phyloP scores from a whole-genome alignment of 2,329 filamentous ascomycete genomes.

The Sporothrix euskadiensis region DNA sequence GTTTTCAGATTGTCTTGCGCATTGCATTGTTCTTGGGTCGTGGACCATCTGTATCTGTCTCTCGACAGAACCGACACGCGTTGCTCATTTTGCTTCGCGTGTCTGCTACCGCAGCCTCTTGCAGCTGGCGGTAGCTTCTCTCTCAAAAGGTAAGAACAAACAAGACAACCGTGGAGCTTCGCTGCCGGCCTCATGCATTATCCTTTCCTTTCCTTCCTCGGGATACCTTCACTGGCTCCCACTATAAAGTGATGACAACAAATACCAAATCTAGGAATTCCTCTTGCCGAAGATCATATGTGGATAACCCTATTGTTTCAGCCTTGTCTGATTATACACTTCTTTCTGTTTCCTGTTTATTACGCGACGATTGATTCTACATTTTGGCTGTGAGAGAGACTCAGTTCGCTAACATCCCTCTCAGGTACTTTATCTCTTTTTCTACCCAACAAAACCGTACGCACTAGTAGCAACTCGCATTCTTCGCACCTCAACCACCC shows the following conservation, averaged over 20 bases:
- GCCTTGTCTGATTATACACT: conserved; percentile 62
- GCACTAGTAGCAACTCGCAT: conserved; percentile 37
- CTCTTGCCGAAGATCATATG: conserved; percentile 67
- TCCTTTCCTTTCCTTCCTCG: background rate
- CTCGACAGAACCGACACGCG: background rate
- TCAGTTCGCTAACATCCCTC: conserved; percentile 31
- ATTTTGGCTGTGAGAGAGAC: conserved; percentile 1
- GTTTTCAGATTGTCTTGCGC: background rate
- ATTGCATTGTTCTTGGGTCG: conserved; percentile 11
- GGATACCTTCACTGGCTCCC: background rate
- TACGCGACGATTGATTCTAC: background rate
- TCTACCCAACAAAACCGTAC: background rate
- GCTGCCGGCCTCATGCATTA: background rate
- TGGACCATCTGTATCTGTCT: background rate
- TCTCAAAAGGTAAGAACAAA: conserved; percentile 50
- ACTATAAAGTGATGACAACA: conserved; percentile 59
- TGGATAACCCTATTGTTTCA: conserved; percentile 62
- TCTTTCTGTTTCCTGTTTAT: conserved; percentile 28
- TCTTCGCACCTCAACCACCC: conserved; percentile 24
- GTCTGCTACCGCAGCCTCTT: conserved; percentile 4
- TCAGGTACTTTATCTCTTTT: conserved; percentile 28
- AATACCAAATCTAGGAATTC: conserved; percentile 63
- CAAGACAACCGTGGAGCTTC: background rate
- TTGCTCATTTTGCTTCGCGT: background rate
- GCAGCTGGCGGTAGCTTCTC: conserved; percentile 17